phyloP scores from a whole-genome alignment of 768 basidiomycete species.

The Mycena polygramma region DNA sequence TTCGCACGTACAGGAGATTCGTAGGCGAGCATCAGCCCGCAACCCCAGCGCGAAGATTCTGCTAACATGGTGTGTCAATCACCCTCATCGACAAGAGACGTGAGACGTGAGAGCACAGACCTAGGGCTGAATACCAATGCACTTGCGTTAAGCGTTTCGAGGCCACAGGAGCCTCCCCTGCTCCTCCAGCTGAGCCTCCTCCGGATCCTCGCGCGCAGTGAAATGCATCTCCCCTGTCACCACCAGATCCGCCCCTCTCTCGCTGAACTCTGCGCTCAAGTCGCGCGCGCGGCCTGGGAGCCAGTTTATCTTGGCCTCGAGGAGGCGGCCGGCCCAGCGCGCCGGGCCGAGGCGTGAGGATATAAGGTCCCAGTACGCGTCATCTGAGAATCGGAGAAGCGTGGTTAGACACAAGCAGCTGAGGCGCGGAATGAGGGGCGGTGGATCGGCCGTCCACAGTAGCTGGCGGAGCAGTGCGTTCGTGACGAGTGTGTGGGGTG shows the following conservation, averaged over 20 bases:
- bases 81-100: too few relatives aligned
- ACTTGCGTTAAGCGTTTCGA: too few relatives aligned
- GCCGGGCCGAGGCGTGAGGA: background rate
- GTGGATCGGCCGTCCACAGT: background rate
- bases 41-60: too few relatives aligned
- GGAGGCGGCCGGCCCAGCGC: background rate
- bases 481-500: slow-evolving; percentile 6
- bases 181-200: too few relatives aligned
- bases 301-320: slow-evolving; percentile 17
- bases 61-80: too few relatives aligned
- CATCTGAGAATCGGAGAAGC: slow-evolving; percentile 13
- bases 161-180: too few relatives aligned
- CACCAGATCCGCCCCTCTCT: background rate
- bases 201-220: background rate
- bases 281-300: slow-evolving; percentile 3
- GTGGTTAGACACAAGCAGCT: slow-evolving; percentile 5
- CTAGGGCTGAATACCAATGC: too few relatives aligned
- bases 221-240: background rate
- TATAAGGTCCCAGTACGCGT: slow-evolving; percentile 12
- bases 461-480: slow-evolving; percentile 4
- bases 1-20: too few relatives aligned
- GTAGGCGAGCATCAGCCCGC: too few relatives aligned
- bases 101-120: too few relatives aligned
- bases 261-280: background rate
- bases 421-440: slow-evolving; percentile 13